Evolutionary conservation across 1,284 basidiomycete genomes (phyloP), one percentile per base, ranked within the genome.

Genomic region (Microbotryum saponariae): DNA sequence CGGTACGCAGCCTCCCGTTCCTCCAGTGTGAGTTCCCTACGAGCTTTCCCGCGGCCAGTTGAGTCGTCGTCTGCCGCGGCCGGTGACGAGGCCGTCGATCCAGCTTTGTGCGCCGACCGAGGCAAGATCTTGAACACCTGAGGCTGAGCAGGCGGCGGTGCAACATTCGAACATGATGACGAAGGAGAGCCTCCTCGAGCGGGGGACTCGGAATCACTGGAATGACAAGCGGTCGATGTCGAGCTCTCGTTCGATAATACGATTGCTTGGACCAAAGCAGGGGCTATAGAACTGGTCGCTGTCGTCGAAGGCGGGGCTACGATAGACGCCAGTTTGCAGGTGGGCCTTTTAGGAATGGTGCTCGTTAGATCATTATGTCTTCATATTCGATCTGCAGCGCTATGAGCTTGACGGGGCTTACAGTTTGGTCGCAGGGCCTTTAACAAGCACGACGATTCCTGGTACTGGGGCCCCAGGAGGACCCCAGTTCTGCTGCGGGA

Each of bases 361-460:
- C 16, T 42, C 37, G 14, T 42, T 42, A 42, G 16, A 31, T 31
- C 31, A 10, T 31, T 8, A 10, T 31, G 31, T 31, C 31, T 31
- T 9, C 31, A 6, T 1, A 42, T 6, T 18, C 37, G 16, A 12
- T 42, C 37, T 16, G 37, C 37, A 42, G 14, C 37, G 37, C 37
- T 42, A 12, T 42, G 37, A 42, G 16, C 37, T 42, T 42, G 37
- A 42, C 12, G 2, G n/a, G 4, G 57, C 66, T 49, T 37, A 69
- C 68, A 62, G 23, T 3, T 52, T 23, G 1, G 65, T 65, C 3
- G 21, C 23, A 12, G 62, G 62, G n/a, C 56, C 59, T 59, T 72
- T 72, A 58, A 72, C 69, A 10, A 72, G 68, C 1, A 72, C 66
- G 4, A 72, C 68, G 7, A 67, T 61, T 0, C 62, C 65, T 18